A percentile compares a stretch with the other conserved stretches of the same genome.
Evolutionary conservation across 805 yeast species (phyloP).

Genomic region (Wickerhamomyces bovis): DNA sequence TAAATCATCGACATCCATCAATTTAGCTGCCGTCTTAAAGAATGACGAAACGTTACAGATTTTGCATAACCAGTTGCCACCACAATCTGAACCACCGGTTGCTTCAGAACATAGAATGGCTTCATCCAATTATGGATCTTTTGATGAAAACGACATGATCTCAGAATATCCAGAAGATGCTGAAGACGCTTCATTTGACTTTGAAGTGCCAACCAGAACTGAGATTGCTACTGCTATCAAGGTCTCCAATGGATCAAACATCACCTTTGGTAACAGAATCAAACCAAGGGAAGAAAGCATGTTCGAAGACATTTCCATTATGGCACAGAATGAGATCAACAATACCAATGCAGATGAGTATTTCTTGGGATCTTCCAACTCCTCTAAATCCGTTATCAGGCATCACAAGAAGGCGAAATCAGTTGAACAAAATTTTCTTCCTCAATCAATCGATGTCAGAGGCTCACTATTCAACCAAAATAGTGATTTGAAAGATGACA

Average conservation of each 20-base stretch:
- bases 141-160: conserved; percentile 6
- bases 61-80: background rate
- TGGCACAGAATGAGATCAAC: background rate
- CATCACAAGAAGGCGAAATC: conserved; percentile 20
- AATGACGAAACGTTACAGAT: background rate
- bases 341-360: background rate
- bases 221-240: conserved; percentile 22
- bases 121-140: conserved; percentile 22
- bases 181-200: conserved; percentile 22
- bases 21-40: conserved; percentile 19
- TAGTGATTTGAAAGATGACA: conserved; percentile 15
- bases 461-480: conserved; percentile 20
- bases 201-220: conserved; percentile 21
- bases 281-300: conserved; percentile 19
- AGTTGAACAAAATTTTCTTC: conserved; percentile 5
- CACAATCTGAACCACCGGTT: conserved; percentile 8
- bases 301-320: conserved; percentile 16
- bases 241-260: conserved; percentile 22
- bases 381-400: conserved; percentile 17
- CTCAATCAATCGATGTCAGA: conserved; percentile 15
- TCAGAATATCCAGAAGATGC: conserved; percentile 2
- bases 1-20: conserved; percentile 23
- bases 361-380: conserved; percentile 11
- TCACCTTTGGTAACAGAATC: conserved; percentile 17
- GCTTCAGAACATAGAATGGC: conserved; percentile 13